Evolutionary conservation across 257 asterid species (phyloP), one percentile per base, ranked within the genome.

Genomic region (Phtheirospermum japonicum): DNA sequence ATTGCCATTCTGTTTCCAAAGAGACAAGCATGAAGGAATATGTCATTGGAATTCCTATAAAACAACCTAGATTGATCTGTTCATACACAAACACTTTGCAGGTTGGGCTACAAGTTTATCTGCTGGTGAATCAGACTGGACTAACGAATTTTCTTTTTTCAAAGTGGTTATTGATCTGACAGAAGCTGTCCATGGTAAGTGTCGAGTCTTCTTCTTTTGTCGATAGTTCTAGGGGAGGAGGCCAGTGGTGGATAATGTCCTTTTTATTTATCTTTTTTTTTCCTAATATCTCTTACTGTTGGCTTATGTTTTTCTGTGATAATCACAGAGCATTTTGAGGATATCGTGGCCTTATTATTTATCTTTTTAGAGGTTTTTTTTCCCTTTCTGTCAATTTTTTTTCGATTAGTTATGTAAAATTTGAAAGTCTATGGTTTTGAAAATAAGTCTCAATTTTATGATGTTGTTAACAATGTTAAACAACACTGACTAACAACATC

Each of bases 31-130:
- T 9, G 45, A 39, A 4, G 45, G 45, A 39, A 3, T 39, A 9
- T 39, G 45, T 39, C 14, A 39, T 39, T 60, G n/a, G n/a, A n/a
- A n/a, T n/a, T n/a, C n/a, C n/a, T n/a, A n/a, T n/a, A n/a, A n/a
- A n/a, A n/a, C n/a, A 49, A 43, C 72, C 37, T 63, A 28, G 30
- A 66, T 7, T 28, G 18, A 43, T 49, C 50, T 45, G 19, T 52
- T 66, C 58, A 51, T 68, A 23, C 55, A 51, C 52, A 16, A 63
- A 40, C 42, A n/a, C 36, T 11, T 52, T 75, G 76, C 87, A 89
- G 99, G 99, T 61, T 92, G 99, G 99, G 96, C 96, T 49, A 86
- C 97, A 46, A 73, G 99, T 74, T 85, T 92, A 67, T 86, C 81
- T 74, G 99, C 97, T 48, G 95, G 99, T 63, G n/a, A n/a, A n/a